Conservation (phyloP, 768 basidiomycete genomes). For the Sutorius australiensis region DNA sequence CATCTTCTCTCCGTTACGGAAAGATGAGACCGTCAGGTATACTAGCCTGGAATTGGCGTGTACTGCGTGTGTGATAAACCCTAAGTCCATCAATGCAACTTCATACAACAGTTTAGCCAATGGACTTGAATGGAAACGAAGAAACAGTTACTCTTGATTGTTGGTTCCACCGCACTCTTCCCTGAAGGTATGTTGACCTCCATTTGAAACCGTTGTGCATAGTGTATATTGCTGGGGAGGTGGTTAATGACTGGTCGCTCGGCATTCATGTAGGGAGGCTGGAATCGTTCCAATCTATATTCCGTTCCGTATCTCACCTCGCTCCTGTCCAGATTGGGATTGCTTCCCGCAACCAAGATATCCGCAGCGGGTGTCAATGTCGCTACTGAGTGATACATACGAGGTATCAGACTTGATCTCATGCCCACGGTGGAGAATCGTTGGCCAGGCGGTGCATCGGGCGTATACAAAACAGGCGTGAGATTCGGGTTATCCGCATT, state of each 20-base stretch:
- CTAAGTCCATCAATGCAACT: conserved; percentile 80
- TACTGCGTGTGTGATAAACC: conserved; percentile 74
- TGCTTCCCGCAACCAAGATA: conserved; percentile 79
- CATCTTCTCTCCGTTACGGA: conserved; percentile 44
- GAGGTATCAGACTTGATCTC: conserved; percentile 62
- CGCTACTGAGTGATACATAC: conserved; percentile 83
- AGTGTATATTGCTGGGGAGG: conserved; percentile 37
- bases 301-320: conserved; percentile 75
- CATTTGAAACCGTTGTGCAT: conserved; percentile 46
- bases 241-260: conserved; percentile 51
- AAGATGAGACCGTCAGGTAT: conserved; percentile 48
- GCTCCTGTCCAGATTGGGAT: conserved; percentile 78
- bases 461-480: conserved; percentile 68
- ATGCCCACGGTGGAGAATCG: conserved; percentile 60
- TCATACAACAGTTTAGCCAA: conserved; percentile 7
- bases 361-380: conserved; percentile 69
- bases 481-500: conserved; percentile 75
- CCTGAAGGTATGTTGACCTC: conserved; percentile 40
- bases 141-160: conserved; percentile 47
- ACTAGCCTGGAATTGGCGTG: conserved; percentile 78
- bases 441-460: conserved; percentile 45
- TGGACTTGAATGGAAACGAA: background rate
- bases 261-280: conserved; percentile 73
- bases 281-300: conserved; percentile 84
- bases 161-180: conserved; percentile 31